Evolutionary conservation across 2,329 filamentous ascomycete species (phyloP), one percentile per base, ranked within the genome.

Genomic region (Orbilia oligospora): DNA sequence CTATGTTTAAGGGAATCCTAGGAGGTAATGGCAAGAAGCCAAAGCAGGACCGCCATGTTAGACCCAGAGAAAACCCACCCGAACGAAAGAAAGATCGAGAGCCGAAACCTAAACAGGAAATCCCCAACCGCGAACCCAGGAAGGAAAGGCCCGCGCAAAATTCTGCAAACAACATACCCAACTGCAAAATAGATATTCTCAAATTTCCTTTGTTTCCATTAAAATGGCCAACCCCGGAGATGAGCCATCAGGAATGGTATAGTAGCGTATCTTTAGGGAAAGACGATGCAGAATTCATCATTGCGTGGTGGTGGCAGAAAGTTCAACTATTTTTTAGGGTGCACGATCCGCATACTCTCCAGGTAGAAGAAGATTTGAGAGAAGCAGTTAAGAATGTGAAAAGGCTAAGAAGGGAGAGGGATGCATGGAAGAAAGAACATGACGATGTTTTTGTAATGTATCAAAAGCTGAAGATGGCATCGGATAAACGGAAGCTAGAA

Each of bases 361-460:
- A 38, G n/a, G 9, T 61, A 14, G 55, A 61, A 18, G 55, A 61
- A 3, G 16, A 61, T 12, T 61, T 61, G 18, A 14, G 12, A 33
- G 33, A 61, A 5, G 55, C 55, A 3, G 18, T 9, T 8, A 56
- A 20, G n/a, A 61, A 36, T 10, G 18, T 61, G 8, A 36, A 33
- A 5, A 61, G 55, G 9, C 10, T 61, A 18, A 38, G 55, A 18
- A n/a, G n/a, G 33, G 55, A 61, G 20, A 41, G 55, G 10, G 55
- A 61, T 44, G 55, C 55, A 1, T 61, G 55, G 55, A 61, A 33
- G 10, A 61, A 41, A 41, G 55, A 61, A 10, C 55, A 61, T n/a
- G 55, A 61, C 12, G 33, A 38, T 18, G 55, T 61, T 41, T 33
- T 24, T 4, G 33, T 16, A 5, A 61, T 41, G 55, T 61, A 41